Evolutionary conservation across 2,329 filamentous ascomycete species (phyloP), one percentile per base, ranked within the genome.

Genomic region (Gliomastix tumulicola): DNA sequence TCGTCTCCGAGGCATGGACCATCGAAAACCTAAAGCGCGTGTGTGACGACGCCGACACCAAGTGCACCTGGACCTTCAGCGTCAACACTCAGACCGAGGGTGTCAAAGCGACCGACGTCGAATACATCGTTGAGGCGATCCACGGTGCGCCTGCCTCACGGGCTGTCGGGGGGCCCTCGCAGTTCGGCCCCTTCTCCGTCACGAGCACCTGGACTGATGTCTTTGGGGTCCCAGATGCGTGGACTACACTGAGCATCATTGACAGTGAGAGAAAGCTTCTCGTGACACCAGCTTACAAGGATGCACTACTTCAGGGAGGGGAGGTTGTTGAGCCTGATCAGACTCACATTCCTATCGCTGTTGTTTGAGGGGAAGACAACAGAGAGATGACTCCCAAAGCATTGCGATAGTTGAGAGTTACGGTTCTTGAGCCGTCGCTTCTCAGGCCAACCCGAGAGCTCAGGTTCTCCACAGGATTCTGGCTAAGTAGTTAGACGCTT

Each of bases 131-230:
- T 43, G 54, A 55, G 23, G n/a, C 25, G n/a, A n/a, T 16, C 10
- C n/a, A 28, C 25, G 55, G 49, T 33, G 38, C 48, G 39, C 45
- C 51, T 37, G 54, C 59, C 44, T 59, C 60, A 38, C 48, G 56
- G 38, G 55, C 56, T 38, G 57, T 54, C 49, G 62, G 60, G 30
- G 63, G 60, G 15, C 59, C 63, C 28, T 16, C 16, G 3, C 33
- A 38, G 21, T 76, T 69, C 57, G 71, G 70, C 22, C 49, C 49
- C 40, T 77, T 61, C 60, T 68, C 62, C 43, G 46, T 76, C 49
- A 69, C 66, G 33, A 66, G 66, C 2, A 67, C 69, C 57, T 77
- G 71, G 71, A 71, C 65, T 50, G 70, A 62, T 49, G 63, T 73
- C 47, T 77, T 76, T 44, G 73, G 71, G 32, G 39, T 56, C 12